Percentiles rank a stretch among this genome's conserved stretches.
phyloP scores from a whole-genome alignment of 441 rosid species.

The Gossypium davidsonii region DNA sequence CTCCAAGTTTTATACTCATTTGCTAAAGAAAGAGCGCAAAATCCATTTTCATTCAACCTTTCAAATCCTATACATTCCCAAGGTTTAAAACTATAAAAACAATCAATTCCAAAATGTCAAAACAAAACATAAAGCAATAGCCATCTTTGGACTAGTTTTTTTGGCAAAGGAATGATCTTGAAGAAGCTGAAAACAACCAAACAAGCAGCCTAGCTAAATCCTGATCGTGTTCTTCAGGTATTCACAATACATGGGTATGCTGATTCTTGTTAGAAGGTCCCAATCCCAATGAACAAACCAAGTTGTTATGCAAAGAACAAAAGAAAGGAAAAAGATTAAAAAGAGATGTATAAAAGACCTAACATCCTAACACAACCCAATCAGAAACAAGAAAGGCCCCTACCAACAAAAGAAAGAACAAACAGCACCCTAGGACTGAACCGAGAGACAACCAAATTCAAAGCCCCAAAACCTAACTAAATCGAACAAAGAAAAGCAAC shows the following conservation, averaged over 20 bases:
- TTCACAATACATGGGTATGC: constrained; percentile 52
- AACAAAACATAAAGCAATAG: background rate
- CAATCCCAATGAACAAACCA: constrained; percentile 23
- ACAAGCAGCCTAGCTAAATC: constrained; percentile 60
- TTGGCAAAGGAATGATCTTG: constrained; percentile 46
- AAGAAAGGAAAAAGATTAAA: constrained; percentile 10
- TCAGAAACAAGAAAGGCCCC: background rate
- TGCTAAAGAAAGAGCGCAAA: background rate
- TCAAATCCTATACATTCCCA: background rate
- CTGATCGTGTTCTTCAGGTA: constrained; percentile 53
- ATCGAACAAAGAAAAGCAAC: background rate
- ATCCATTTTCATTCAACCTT: background rate
- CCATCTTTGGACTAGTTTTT: background rate
- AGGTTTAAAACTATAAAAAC: background rate
- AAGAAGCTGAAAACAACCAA: constrained; percentile 64
- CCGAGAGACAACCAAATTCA: background rate
- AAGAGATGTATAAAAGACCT: constrained; percentile 7
- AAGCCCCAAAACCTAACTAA: background rate
- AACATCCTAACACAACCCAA: background rate
- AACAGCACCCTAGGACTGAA: background rate
- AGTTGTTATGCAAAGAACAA: constrained; percentile 22
- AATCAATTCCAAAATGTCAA: background rate
- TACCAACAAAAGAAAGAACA: background rate
- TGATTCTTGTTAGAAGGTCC: constrained; percentile 33
- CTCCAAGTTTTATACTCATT: background rate